Evolutionary conservation across 768 basidiomycete genomes (phyloP), one percentile per base, ranked within the genome.

Genomic region (Cyclocybe cylindracea): DNA sequence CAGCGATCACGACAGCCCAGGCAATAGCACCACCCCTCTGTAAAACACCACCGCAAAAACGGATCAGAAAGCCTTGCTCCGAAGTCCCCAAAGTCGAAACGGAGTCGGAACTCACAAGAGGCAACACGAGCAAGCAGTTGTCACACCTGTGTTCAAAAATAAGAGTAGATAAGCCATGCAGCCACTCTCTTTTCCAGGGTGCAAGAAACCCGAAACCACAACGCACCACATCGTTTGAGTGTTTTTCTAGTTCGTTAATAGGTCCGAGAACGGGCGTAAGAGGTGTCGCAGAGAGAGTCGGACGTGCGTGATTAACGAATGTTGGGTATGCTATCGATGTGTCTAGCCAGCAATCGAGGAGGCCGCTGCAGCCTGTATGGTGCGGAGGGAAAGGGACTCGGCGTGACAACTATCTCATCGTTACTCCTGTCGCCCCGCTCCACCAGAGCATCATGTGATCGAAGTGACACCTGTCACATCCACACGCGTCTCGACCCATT

Each of bases 1-100:
- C 87, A 62, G 78, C 72, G 60, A 90, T 80, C 58, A 82, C 57
- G 49, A 81, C 73, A 51, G 74, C 84, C 85, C 83, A 87, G 48
- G 82, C 84, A 61, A 89, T 87, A 47, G 85, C 85, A 61, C 87
- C 86, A 66, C 72, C 82, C 61, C 85, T 78, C 85, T 88, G 64
- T 48, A 47, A 57, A 58, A 56, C 49, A 53, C 53, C 61, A 61
- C 52, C 61, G 56, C 56, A 61, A 53, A 67, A 53, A 60, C 64
- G 57, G 63, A 64, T 70, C 63, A 71, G 59, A 39, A 59, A 54
- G 35, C 44, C 35, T 53, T 52, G 38, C 56, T 59, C 54, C 55
- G 49, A 51, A 16, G 16, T 16, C 46, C 33, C 40, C 48, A 34
- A 55, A 44, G 51, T 50, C 46, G 42, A 49, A 48, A 53, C 10